Conservation (phyloP, 768 basidiomycete species). For the Lactifluus rugatus region DNA sequence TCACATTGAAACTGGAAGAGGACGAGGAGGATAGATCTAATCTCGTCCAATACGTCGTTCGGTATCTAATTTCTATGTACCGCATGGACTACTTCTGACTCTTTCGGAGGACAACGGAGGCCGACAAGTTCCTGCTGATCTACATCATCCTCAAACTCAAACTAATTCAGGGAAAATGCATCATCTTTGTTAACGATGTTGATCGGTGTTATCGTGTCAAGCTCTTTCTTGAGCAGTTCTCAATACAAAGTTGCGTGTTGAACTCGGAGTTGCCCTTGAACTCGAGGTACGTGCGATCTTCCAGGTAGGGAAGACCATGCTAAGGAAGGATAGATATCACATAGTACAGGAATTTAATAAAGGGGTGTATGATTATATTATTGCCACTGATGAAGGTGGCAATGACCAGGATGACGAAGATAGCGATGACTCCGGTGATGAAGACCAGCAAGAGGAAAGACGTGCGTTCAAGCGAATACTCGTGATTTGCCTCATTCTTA, state of each 20-base stretch:
- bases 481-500: not conserved
- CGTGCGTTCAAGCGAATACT: conserved; percentile 24
- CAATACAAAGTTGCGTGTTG: conserved; percentile 89
- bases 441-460: conserved; percentile 33
- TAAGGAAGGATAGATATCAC: conserved; percentile 57
- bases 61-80: conserved; percentile 30
- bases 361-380: conserved; percentile 97
- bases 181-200: conserved; percentile 93
- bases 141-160: conserved; percentile 96
- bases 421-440: conserved; percentile 35
- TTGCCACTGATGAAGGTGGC: conserved; percentile 89
- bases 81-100: not conserved
- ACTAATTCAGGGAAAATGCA: conserved; percentile 91
- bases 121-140: conserved; percentile 92
- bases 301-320: not conserved
- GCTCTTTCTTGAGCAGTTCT: conserved; percentile 97
- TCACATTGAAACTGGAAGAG: conserved; percentile 79
- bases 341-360: conserved; percentile 98
- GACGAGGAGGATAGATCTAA: conserved; percentile 72
- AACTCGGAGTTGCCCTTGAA: conserved; percentile 95
- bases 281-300: conserved; percentile 49
- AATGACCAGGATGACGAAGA: conserved; percentile 41
- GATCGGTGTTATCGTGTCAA: conserved; percentile 92
- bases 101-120: conserved; percentile 43
- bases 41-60: conserved; percentile 79